Evolutionary conservation across 2,329 filamentous ascomycete genomes (phyloP).

Genomic region (Alternaria sp.): DNA sequence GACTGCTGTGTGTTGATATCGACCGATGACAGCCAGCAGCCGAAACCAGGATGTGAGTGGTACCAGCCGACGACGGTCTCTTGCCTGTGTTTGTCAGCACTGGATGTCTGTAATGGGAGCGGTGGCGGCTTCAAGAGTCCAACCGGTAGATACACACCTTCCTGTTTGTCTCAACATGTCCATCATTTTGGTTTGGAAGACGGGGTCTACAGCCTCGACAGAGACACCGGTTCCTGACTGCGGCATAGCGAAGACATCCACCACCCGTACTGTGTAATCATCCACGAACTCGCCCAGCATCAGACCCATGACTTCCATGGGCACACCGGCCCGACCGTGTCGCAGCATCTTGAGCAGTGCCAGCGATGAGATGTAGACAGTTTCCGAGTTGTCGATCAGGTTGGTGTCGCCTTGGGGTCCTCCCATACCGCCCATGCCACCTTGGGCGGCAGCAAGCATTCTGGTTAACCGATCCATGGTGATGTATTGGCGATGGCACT

Average conservation of each 20-base stretch:
- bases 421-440: constrained; percentile 69
- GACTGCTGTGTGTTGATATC: constrained; percentile 99
- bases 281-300: constrained; percentile 99
- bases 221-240: constrained; percentile 98
- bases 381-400: constrained; percentile 98
- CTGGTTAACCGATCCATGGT: constrained; percentile 90
- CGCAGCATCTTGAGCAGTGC: constrained; percentile 98
- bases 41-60: constrained; percentile 98
- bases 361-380: constrained; percentile 97
- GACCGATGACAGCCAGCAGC: constrained; percentile 98
- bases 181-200: constrained; percentile 99
- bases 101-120: not conserved
- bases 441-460: constrained; percentile 79
- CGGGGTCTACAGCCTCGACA: constrained; percentile 96
- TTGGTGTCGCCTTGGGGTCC: constrained; percentile 72
- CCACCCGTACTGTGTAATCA: constrained; percentile 97
- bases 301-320: constrained; percentile 99
- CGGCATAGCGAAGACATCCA: constrained; percentile 99
- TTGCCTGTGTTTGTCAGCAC: constrained; percentile 65
- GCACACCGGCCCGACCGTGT: constrained; percentile 95
- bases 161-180: constrained; percentile 98
- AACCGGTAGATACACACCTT: constrained; percentile 63
- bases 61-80: constrained; percentile 99
- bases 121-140: constrained; percentile 1
- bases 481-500: constrained; percentile 5